Evolutionary conservation across 345 rosid genomes (phyloP).

Genomic region (Lenwebbia sp.): DNA sequence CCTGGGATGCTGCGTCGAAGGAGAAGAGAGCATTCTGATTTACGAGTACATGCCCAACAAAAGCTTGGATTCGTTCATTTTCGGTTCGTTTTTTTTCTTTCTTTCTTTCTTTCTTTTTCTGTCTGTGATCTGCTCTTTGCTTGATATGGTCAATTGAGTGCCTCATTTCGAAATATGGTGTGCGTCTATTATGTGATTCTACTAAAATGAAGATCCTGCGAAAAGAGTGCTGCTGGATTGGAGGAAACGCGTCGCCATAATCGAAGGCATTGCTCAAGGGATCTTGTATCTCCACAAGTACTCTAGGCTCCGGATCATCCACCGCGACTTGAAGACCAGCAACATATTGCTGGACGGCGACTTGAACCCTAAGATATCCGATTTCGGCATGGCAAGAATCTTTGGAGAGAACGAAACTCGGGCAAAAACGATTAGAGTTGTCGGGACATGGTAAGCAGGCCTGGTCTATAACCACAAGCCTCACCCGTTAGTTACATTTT

Average conservation of each 20-base stretch:
- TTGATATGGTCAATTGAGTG: not conserved
- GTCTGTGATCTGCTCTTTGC: not conserved
- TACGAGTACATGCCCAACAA: not conserved
- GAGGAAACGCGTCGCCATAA: not conserved
- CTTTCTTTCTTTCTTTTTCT: not conserved
- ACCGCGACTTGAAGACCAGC: not conserved
- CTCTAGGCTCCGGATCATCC: not conserved
- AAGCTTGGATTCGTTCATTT: slow-evolving; percentile 7
- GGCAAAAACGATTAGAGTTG: not conserved
- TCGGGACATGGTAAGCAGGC: slow-evolving; percentile 5
- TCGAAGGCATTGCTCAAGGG: not conserved
- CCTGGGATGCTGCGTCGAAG: not conserved
- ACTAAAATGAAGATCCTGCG: not conserved
- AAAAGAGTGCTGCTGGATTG: not conserved
- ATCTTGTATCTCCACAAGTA: not conserved
- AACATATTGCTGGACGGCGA: not conserved
- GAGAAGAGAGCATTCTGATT: not conserved
- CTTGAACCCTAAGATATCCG: slow-evolving; percentile 6
- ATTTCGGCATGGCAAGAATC: slow-evolving; percentile 7
- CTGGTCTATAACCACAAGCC: not conserved
- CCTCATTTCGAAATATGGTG: not conserved
- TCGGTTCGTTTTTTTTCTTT: slow-evolving; percentile 2
- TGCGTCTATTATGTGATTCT: not conserved
- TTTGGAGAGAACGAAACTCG: not conserved
- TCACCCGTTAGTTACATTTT: not conserved